Evolutionary conservation across 2,329 filamentous ascomycete genomes (phyloP), one percentile per base, ranked within the genome.

Genomic region (Sclerotinia nivalis): DNA sequence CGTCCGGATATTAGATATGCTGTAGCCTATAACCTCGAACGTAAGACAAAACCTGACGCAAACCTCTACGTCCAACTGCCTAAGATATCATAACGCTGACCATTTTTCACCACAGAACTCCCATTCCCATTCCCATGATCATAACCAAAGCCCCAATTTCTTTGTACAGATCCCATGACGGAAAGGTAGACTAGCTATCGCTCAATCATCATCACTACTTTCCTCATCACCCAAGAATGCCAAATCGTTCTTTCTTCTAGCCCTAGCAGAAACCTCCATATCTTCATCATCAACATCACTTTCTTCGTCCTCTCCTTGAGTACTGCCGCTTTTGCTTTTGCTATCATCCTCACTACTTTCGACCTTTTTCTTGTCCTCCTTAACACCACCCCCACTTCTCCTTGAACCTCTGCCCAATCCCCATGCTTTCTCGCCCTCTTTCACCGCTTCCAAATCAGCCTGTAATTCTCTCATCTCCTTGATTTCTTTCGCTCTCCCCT

Each of bases 381-480:
- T 76, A 70, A 49, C 74, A 72, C 64, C 68, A 72, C 66, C 72
- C 70, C 49, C 61, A 69, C 58, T 74, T 83, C 80, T 80, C 79
- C 78, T 60, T 77, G 77, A 31, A 72, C 54, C 71, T 71, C 71
- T 78, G 15, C 78, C 80, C 52, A 81, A 80, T 1, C 95, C 95
- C 93, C 94, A 97, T 65, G 86, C 84, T 74, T 88, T 86, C 71
- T 93, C 90, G 76, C 93, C 94, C 78, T 96, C 89, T 78, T 93
- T 89, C 22, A 97, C 93, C 18, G 89, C 90, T 77, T 96, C 92
- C 9, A 97, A 83, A 76, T 99, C 95, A 0, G 90, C 92, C 76
- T 88, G 85, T 49, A 99, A 84, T 80, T 99, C 95, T 67, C 95
- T 86, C 76, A 87, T 85, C 81, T 97, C 95, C 78, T 93, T 96